Evolutionary conservation across 441 rosid species (phyloP).

Genomic region (Adansonia grandidieri): DNA sequence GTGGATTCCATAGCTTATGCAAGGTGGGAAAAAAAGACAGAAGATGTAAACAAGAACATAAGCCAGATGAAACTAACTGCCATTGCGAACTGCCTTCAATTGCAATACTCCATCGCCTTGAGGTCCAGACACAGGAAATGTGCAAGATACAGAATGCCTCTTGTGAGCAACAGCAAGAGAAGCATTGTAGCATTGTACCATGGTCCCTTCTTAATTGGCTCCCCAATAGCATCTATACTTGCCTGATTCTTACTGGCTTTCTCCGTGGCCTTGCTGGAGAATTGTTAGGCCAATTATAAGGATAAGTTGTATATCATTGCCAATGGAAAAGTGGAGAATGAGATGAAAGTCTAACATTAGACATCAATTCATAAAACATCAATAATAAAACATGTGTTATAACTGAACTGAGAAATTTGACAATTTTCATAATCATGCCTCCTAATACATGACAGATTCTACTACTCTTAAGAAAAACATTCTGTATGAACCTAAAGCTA

Average conservation of each 20-base stretch:
- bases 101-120: conserved; percentile 66
- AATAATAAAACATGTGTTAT: not conserved
- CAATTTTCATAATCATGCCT: not conserved
- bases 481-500: too few species aligned
- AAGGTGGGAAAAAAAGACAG: too few species aligned
- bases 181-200: conserved; percentile 98
- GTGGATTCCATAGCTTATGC: not conserved
- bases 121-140: conserved; percentile 88
- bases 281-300: conserved; percentile 21
- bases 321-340: not conserved
- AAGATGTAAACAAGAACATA: not conserved
- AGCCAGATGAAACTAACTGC: conserved; percentile 44
- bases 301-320: not conserved
- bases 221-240: conserved; percentile 80
- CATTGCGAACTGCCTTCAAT: conserved; percentile 69
- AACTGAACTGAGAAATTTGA: not conserved
- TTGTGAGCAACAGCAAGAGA: conserved; percentile 92
- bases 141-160: conserved; percentile 86
- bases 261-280: conserved; percentile 83
- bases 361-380: not conserved
- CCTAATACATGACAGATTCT: not conserved
- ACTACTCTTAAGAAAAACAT: too few species aligned
- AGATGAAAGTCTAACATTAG: not conserved
- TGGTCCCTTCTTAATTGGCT: conserved; percentile 88
- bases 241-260: conserved; percentile 69